Conservation (phyloP, 768 basidiomycete genomes). For the Terana coerulea region DNA sequence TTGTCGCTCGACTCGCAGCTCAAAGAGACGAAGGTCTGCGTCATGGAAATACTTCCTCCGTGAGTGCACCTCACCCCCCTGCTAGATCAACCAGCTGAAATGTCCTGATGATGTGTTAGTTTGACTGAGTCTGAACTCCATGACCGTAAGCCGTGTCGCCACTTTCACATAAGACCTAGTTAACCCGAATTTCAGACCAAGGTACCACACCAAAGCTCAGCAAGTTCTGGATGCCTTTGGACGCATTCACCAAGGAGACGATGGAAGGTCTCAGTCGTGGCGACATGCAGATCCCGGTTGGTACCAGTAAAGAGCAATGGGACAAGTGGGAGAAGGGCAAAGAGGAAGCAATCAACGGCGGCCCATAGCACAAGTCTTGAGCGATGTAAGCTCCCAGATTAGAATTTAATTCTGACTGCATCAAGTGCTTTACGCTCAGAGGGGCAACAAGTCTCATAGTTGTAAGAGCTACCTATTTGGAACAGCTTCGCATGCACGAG, state of each 20-base stretch:
- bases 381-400: too few relatives aligned
- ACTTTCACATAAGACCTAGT: background rate
- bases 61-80: conserved; percentile 27
- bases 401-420: too few relatives aligned
- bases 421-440: too few relatives aligned
- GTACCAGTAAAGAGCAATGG: conserved; percentile 15
- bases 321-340: conserved; percentile 29
- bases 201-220: conserved; percentile 45
- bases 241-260: conserved; percentile 38
- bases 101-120: conserved; percentile 25
- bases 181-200: conserved; percentile 35
- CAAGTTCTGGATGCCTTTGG: conserved; percentile 52
- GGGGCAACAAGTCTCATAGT: too few relatives aligned
- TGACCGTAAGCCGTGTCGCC: conserved; percentile 37
- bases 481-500: too few relatives aligned
- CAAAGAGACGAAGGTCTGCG: conserved; percentile 44
- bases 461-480: too few relatives aligned
- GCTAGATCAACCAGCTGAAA: too few relatives aligned
- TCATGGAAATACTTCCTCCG: conserved; percentile 59
- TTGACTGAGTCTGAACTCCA: conserved; percentile 62
- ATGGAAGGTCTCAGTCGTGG: conserved; percentile 37
- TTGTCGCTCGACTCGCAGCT: conserved; percentile 46
- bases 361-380: too few relatives aligned
- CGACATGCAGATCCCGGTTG: conserved; percentile 28
- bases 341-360: conserved; percentile 16